phyloP scores from a whole-genome alignment of 495 filamentous ascomycete genomes.

The Penicillium malachiteum region DNA sequence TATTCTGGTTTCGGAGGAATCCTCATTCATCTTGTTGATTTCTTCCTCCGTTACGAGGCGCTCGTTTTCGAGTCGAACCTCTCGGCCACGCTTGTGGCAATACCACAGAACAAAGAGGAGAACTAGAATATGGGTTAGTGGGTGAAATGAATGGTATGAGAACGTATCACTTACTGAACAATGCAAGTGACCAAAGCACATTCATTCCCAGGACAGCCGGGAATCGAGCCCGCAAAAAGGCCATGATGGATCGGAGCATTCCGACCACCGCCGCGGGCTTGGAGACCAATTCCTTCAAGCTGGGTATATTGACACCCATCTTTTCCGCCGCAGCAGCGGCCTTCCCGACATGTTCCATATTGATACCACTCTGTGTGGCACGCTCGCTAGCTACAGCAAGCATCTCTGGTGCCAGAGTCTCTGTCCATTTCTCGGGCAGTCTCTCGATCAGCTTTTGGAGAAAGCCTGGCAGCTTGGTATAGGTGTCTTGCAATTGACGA shows the following conservation, averaged over 20 bases:
- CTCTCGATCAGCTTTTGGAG: conserved; percentile 85
- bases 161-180: conserved; percentile 64
- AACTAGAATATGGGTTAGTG: conserved; percentile 46
- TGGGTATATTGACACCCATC: conserved; percentile 54
- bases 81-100: conserved; percentile 88
- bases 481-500: conserved; percentile 70
- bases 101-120: conserved; percentile 94
- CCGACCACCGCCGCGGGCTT: conserved; percentile 80
- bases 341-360: conserved; percentile 51
- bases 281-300: conserved; percentile 74
- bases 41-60: conserved; percentile 52
- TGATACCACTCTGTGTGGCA: conserved; percentile 64
- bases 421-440: conserved; percentile 78
- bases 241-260: conserved; percentile 82
- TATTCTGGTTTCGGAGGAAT: conserved; percentile 28
- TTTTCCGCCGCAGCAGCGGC: conserved; percentile 51
- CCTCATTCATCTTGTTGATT: conserved; percentile 43
- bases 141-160: background rate
- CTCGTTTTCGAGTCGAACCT: conserved; percentile 76
- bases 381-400: conserved; percentile 72
- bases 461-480: conserved; percentile 71
- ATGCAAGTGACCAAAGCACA: conserved; percentile 77
- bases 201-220: conserved; percentile 83
- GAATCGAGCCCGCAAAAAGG: conserved; percentile 77
- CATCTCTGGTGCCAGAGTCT: conserved; percentile 72